These are phyloP conservation scores for Solanum rostratum DNA, from an alignment of 257 asterid genomes.

Conservation along the genomic window DNA sequence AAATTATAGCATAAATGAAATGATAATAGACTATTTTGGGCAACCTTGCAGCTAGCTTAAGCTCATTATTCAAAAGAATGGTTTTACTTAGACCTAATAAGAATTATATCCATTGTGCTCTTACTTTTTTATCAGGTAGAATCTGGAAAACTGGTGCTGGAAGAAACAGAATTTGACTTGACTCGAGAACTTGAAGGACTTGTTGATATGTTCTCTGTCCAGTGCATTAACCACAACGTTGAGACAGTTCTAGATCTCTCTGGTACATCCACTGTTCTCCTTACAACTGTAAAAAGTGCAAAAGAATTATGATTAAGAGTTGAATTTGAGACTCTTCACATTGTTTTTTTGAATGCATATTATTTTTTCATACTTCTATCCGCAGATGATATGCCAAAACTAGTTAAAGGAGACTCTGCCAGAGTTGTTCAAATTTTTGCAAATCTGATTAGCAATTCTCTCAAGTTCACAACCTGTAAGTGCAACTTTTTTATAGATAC, in stretches of 20 bases:
- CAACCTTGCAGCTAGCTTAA: not conserved
- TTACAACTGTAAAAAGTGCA: not conserved
- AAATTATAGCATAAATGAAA: not conserved
- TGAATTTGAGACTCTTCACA: not conserved
- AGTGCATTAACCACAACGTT: slow-evolving; percentile 76
- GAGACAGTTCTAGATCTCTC: slow-evolving; percentile 84
- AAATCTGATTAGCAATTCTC: slow-evolving; percentile 74
- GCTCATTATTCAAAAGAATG: not conserved
- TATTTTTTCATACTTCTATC: slow-evolving; percentile 1
- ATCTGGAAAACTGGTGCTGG: slow-evolving; percentile 83
- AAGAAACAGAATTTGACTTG: slow-evolving; percentile 81
- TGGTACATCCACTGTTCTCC: slow-evolving; percentile 26
- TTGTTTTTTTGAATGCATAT: not conserved
- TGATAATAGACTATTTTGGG: not conserved
- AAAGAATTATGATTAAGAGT: not conserved
- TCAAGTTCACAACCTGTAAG: slow-evolving; percentile 84
- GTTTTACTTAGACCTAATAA: not conserved
- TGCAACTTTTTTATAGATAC: not conserved
- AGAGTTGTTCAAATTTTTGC: slow-evolving; percentile 86
- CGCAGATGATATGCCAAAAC: slow-evolving; percentile 87
- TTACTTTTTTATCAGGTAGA: slow-evolving; percentile 53
- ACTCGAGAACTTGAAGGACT: slow-evolving; percentile 95
- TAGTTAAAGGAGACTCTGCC: slow-evolving; percentile 81
- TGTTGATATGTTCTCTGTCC: slow-evolving; percentile 84
- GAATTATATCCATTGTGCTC: not conserved